Evolutionary conservation across 2,329 filamentous ascomycete species (phyloP), one percentile per base, ranked within the genome.

Genomic region (Cladobotryum protrusum): DNA sequence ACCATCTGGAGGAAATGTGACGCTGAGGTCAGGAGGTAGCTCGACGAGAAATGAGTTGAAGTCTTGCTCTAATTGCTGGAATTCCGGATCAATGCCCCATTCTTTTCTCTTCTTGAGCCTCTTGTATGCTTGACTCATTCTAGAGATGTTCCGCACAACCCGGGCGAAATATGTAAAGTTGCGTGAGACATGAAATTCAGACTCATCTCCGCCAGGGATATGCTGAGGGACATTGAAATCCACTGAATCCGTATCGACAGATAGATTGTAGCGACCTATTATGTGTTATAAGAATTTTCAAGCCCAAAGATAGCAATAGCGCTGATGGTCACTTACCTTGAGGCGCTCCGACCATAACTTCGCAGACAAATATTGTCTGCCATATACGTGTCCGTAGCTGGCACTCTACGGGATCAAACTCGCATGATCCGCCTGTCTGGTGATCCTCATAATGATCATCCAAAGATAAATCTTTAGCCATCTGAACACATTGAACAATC

Each of bases 271-370:
- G 29, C 89, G 87, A 11, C 88, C 85, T 89, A 14, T 36, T 18
- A 17, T 18, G 29, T 29, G 32, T 32, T 5, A 6, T 19, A 34
- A 14, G 12, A 29, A 9, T 14, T 3, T 4, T n/a, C 14, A 35
- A 3, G 13, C 4, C 12, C 5, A 40, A 29, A 7, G 36, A 14
- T 36, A 39, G 4, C 14, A 15, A 12, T 9, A 34, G 7, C 13
- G 32, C n/a, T 15, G 14, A 47, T 4, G 6, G 29, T 20, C 40
- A 59, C 58, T 18, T 39, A 89, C 91, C 92, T 82, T 97, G 91
- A 3, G 92, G 89, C 17, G 87, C 90, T 49, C 92, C 92, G 59
- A 96, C 85, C 87, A 97, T 95, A 39, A 91, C 78, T 68, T 97
- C 92, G 54, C 89, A 85, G 18, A 89, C 75, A 63, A 95, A 87